Evolutionary conservation across 2,329 filamentous ascomycete genomes (phyloP), one percentile per base, ranked within the genome.

Genomic region (Colletotrichum sp.): DNA sequence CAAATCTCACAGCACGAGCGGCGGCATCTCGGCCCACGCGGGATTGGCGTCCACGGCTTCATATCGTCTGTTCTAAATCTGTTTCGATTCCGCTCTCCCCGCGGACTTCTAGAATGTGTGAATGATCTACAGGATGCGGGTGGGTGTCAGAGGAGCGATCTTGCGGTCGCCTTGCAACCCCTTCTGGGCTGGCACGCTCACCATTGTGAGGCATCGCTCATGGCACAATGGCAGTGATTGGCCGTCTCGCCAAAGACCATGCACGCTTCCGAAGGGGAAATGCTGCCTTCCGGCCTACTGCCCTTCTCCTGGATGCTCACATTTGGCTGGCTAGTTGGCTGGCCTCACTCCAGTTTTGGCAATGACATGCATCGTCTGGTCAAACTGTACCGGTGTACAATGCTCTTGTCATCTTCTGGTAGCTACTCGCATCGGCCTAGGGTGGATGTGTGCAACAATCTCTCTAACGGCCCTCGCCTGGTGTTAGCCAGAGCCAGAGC

Each of bases 171-270:
- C 70, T 69, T 69, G 59, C 63, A 55, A 73, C 70, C 28, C 49
- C 63, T 10, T 73, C 57, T 32, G 36, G 57, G 21, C 70, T 34
- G 49, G 28, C 39, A 69, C 64, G 59, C 44, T 69, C 44, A 34
- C 18, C 34, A 36, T 59, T 69, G 26, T 65, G 70, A 69, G 64
- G 70, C 64, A 73, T 62, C 44, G 59, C 44, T 15, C 32, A 72
- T 34, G 57, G 18, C 15, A 26, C 60, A 32, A 49, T 24, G 32
- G 32, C 44, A 26, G 39, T 69, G 73, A 76, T 76, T 76, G 73
- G 73, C 28, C 26, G 30, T 76, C 70, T 76, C 70, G 73, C 70
- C 73, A 76, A 73, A 76, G 49, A 15, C n/a, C 21, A 76, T 76
- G 73, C 73, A 76, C 26, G 70, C 70, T 57, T 52, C 73, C 73